phyloP scores from a whole-genome alignment of 2,329 filamentous ascomycete species.

The Dryadomyces sulphureus region DNA sequence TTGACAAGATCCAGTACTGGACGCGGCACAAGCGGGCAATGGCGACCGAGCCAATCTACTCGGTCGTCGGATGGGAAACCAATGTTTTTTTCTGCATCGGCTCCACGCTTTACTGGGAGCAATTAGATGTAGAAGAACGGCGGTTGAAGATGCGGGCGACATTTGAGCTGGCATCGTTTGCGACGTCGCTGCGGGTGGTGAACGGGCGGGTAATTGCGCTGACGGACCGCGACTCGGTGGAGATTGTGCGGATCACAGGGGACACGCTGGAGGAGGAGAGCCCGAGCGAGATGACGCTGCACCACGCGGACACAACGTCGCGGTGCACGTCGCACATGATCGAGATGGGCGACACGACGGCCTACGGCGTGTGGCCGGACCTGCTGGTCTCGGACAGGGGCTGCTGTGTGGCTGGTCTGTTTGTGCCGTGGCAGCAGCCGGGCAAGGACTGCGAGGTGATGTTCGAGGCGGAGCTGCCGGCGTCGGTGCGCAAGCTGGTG shows the following conservation, averaged over 20 bases:
- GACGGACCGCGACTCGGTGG: conserved; percentile 38
- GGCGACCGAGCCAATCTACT: conserved; percentile 34
- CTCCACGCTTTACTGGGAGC: conserved; percentile 37
- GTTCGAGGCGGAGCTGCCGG: conserved; percentile 41
- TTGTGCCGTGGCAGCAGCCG: conserved; percentile 28
- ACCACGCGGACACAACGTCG: conserved; percentile 30
- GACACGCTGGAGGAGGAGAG: conserved; percentile 31
- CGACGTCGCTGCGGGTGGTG: conserved; percentile 30
- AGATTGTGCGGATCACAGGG: conserved; percentile 30
- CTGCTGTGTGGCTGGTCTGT: conserved; percentile 32
- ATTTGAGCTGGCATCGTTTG: conserved; percentile 37
- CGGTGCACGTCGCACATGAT: conserved; percentile 31
- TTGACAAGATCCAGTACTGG: conserved; percentile 32
- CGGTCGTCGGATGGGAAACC: conserved; percentile 38
- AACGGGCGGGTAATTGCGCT: conserved; percentile 34
- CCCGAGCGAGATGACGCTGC: conserved; percentile 22
- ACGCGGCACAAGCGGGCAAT: conserved; percentile 31
- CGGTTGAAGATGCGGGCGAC: conserved; percentile 32
- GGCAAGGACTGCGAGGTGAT: conserved; percentile 29
- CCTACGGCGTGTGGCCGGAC: conserved; percentile 18
- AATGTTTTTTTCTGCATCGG: conserved; percentile 43
- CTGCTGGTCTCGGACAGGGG: conserved; percentile 33
- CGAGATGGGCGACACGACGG: conserved; percentile 20
- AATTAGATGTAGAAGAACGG: conserved; percentile 34
- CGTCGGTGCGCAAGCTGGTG: conserved; percentile 41